These are phyloP conservation scores for Sporobolomyces phaffii DNA, from an alignment of 768 basidiomycete genomes.

Conservation along the genomic window DNA sequence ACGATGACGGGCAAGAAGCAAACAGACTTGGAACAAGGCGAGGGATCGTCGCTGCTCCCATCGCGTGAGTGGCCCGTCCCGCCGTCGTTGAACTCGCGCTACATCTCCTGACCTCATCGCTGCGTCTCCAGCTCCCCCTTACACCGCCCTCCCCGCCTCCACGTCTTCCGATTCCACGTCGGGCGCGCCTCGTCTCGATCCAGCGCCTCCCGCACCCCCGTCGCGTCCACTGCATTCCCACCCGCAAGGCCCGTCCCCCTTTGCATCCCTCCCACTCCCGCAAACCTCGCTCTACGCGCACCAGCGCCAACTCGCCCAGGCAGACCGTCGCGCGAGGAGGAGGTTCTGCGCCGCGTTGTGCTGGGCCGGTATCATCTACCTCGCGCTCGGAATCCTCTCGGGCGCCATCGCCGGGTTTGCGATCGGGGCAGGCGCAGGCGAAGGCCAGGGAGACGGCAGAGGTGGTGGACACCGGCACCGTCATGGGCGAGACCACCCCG, in stretches of 20 bases:
- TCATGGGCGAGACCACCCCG: neutral
- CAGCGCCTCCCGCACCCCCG: neutral
- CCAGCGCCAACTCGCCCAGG: neutral
- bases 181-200: neutral
- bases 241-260: conserved; percentile 22
- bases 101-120: neutral
- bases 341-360: conserved; percentile 8
- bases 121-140: conserved; percentile 3
- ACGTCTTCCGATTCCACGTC: too few species aligned
- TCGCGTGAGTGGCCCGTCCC: neutral
- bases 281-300: neutral
- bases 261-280: conserved; percentile 9
- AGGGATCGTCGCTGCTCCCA: neutral
- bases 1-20: neutral
- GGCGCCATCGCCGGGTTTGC: conserved; percentile 19
- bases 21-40: neutral
- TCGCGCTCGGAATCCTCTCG: neutral
- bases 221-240: neutral
- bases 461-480: neutral
- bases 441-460: neutral
- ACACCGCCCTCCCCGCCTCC: conserved; percentile 3
- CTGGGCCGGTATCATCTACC: neutral
- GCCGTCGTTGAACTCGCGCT: too few species aligned
- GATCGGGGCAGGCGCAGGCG: neutral
- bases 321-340: conserved; percentile 9